A percentile compares a stretch with the other conserved stretches of the same genome.
Evolutionary conservation across 2,329 filamentous ascomycete species (phyloP).

Genomic region (Berkeleyomyces rouxiae): DNA sequence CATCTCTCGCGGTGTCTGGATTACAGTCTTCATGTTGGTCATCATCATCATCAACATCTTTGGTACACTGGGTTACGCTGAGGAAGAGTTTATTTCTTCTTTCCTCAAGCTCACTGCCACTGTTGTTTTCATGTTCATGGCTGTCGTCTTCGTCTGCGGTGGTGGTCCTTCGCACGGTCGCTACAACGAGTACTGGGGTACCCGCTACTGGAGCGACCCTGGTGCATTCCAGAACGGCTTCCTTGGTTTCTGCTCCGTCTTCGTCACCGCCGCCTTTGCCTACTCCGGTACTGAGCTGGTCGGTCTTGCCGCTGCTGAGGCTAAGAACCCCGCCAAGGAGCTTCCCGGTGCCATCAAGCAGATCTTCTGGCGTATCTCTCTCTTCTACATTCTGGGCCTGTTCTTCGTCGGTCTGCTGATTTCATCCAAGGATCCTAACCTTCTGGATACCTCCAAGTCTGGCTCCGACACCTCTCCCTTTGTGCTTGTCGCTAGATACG

Average conservation of each 20-base stretch:
- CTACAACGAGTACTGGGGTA: constrained; percentile 28
- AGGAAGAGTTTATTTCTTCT: constrained; percentile 40
- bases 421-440: constrained; percentile 25
- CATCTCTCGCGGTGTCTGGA: constrained; percentile 33
- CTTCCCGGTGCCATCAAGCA: constrained; percentile 70
- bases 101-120: constrained; percentile 40
- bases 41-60: constrained; percentile 38
- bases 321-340: constrained; percentile 48
- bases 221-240: constrained; percentile 51
- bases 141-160: constrained; percentile 38
- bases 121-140: constrained; percentile 45
- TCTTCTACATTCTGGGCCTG: constrained; percentile 34
- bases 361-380: constrained; percentile 38
- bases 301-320: constrained; percentile 53
- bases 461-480: constrained; percentile 30
- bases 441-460: constrained; percentile 24
- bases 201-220: constrained; percentile 27
- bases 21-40: constrained; percentile 33
- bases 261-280: constrained; percentile 53
- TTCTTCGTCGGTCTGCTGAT: constrained; percentile 32
- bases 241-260: constrained; percentile 51
- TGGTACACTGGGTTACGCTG: constrained; percentile 35
- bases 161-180: constrained; percentile 32
- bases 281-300: constrained; percentile 54
- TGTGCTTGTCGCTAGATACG: constrained; percentile 32